Evolutionary conservation across 2,329 filamentous ascomycete genomes (phyloP), one percentile per base, ranked within the genome.

Genomic region (Tolypocladium ovalisporum): DNA sequence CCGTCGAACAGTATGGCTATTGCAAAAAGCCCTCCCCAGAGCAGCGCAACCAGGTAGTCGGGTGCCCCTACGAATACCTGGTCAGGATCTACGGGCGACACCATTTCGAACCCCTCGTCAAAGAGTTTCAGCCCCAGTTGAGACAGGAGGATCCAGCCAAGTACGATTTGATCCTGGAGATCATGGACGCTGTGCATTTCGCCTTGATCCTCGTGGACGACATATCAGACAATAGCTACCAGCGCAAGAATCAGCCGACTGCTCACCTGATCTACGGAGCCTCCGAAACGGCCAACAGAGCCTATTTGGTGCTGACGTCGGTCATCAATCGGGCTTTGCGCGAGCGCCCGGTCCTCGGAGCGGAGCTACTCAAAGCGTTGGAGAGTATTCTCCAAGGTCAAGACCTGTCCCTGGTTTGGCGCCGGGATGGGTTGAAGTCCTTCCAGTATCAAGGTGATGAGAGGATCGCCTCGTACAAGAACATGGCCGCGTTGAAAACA

Each of bases 121-220:
- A 44, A 10, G 52, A 52, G n/a, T 57, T 61, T 4, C 39, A 39
- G 4, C 60, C 60, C 2, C 39, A 24, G 13, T 32, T 61, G 54
- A 39, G 53, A 24, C 12, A 15, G 8, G 40, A 60, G 12, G 51
- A 60, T 27, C 55, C 60, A 2, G 54, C 32, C 27, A 60, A 61
- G 36, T 57, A 57, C 39, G 29, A 36, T 4, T 29, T 61, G 24
- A 51, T 60, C 19, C 57, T 61, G 7, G 60, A 61, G 44, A 61
- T 61, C 27, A 61, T 61, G 60, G 60, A 61, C 27, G 60, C 60
- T 2, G 58, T 61, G 4, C 60, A 61, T 42, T 58, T 61, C n/a
- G 57, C 56, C n/a, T 44, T 61, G 2, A 61, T 61, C 15, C 36
- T 61, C 4, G 60, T 61, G 15, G 60, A 61, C 34, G 60, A 61